Evolutionary conservation across 208 protist genomes (phyloP).

Genomic region (Trypanosomatidae sp.): DNA sequence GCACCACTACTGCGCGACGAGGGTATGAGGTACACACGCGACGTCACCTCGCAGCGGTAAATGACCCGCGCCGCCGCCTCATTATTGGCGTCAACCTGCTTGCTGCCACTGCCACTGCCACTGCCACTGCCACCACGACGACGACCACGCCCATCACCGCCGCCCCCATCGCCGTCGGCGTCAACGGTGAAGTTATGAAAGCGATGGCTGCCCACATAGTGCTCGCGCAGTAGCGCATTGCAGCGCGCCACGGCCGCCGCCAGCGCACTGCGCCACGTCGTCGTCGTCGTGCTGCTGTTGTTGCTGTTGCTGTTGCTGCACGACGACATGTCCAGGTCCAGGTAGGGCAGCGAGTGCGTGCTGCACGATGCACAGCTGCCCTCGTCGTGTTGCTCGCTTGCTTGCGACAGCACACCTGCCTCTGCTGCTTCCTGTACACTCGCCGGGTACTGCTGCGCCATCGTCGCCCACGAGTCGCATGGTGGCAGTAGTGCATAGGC

Average conservation of each 20-base stretch:
- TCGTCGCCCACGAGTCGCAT: conserved; percentile 35
- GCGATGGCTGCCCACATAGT: conserved; percentile 48
- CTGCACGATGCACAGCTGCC: neutral
- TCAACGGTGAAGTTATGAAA: conserved; percentile 85
- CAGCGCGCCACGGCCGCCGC: conserved; percentile 9
- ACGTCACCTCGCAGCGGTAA: conserved; percentile 46
- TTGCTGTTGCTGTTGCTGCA: neutral
- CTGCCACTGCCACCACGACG: neutral
- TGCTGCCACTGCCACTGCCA: conserved; percentile 9
- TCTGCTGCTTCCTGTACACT: conserved; percentile 5
- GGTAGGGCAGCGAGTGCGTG: conserved; percentile 4
- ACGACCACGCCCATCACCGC: neutral
- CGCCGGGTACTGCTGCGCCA: conserved; percentile 16
- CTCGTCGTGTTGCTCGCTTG: neutral
- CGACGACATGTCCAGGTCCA: conserved; percentile 3
- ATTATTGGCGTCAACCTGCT: conserved; percentile 33
- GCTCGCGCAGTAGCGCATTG: conserved; percentile 25
- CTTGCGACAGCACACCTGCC: neutral
- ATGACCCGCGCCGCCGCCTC: conserved; percentile 58
- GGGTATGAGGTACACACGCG: conserved; percentile 47
- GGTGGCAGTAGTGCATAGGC: conserved; percentile 56
- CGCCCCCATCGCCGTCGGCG: conserved; percentile 13
- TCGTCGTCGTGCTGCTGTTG: neutral
- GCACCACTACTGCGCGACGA: neutral
- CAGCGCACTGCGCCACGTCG: conserved; percentile 1